Evolutionary conservation across 208 protist genomes (phyloP).

Genomic region (Histomonas meleagridis): DNA sequence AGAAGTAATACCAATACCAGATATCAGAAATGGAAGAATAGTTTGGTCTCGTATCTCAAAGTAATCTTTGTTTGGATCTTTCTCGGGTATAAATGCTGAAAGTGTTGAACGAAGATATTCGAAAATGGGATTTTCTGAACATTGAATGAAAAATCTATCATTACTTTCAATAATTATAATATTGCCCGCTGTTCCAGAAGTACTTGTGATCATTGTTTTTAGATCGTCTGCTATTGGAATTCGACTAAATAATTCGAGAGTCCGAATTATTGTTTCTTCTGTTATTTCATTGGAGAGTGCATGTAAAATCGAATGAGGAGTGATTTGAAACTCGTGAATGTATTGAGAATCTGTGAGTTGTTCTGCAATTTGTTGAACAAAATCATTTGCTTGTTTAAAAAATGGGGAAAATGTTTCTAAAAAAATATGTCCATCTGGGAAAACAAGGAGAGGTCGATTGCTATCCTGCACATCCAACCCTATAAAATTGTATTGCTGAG

Average conservation of each 20-base stretch:
- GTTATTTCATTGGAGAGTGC: constrained; percentile 78
- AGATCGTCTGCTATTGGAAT: constrained; percentile 48
- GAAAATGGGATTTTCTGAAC: constrained; percentile 42
- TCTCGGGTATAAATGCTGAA: too few relatives aligned
- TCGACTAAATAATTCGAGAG: constrained; percentile 59
- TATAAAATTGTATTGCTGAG: too few relatives aligned
- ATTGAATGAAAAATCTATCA: constrained; percentile 61
- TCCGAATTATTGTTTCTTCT: constrained; percentile 67
- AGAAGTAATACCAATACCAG: neutral
- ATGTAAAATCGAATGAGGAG: constrained; percentile 81
- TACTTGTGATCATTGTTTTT: constrained; percentile 49
- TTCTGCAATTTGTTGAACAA: constrained; percentile 78
- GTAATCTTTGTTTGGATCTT: too few relatives aligned
- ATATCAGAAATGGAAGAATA: neutral
- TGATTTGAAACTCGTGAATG: constrained; percentile 91
- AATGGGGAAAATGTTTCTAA: constrained; percentile 63
- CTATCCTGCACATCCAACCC: too few relatives aligned
- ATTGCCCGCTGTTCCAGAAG: constrained; percentile 59
- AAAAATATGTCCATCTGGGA: constrained; percentile 62
- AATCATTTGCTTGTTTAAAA: constrained; percentile 65
- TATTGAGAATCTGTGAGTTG: constrained; percentile 71
- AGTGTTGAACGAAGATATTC: neutral
- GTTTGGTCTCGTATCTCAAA: too few relatives aligned
- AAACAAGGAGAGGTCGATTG: constrained; percentile 55
- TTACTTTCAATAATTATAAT: constrained; percentile 56